These are phyloP conservation scores for Penicillium desertorum DNA, from an alignment of 495 filamentous ascomycete species.

Conservation along the genomic window DNA sequence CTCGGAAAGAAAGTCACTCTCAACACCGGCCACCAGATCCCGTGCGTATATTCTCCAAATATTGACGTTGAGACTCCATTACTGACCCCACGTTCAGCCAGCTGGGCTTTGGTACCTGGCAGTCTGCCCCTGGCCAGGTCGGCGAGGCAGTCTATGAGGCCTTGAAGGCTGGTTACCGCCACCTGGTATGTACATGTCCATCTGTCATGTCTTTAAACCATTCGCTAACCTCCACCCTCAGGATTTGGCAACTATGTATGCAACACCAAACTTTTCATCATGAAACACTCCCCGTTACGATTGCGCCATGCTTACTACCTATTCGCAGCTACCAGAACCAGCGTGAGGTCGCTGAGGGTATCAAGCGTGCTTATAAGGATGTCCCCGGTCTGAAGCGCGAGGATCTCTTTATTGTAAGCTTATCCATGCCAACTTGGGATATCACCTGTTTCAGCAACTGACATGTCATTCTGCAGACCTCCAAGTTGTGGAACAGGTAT, in stretches of 20 bases:
- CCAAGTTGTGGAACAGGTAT: conserved; percentile 49
- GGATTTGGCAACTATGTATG: conserved; percentile 50
- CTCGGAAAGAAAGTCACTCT: conserved; percentile 48
- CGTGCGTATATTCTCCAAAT: conserved; percentile 30
- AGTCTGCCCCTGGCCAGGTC: conserved; percentile 53
- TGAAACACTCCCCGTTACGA: background rate
- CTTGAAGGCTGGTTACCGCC: conserved; percentile 55
- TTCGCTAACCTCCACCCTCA: conserved; percentile 27
- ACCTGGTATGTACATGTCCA: conserved; percentile 40
- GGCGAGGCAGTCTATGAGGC: conserved; percentile 54
- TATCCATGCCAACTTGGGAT: background rate
- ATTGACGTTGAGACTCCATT: too few relatives aligned
- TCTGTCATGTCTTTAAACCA: background rate
- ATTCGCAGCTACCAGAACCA: conserved; percentile 49
- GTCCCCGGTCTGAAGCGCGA: conserved; percentile 51
- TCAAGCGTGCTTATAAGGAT: conserved; percentile 48
- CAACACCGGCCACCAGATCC: conserved; percentile 45
- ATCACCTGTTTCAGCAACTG: background rate
- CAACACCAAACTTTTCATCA: background rate
- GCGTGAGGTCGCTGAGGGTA: conserved; percentile 45
- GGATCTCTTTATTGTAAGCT: conserved; percentile 50
- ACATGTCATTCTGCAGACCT: conserved; percentile 34
- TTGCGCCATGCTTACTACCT: conserved; percentile 43
- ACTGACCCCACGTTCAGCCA: conserved; percentile 27
- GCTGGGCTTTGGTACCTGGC: conserved; percentile 58